Evolutionary conservation across 2,329 filamentous ascomycete species (phyloP), one percentile per base, ranked within the genome.

Genomic region (Ceratocystis huliohia): DNA sequence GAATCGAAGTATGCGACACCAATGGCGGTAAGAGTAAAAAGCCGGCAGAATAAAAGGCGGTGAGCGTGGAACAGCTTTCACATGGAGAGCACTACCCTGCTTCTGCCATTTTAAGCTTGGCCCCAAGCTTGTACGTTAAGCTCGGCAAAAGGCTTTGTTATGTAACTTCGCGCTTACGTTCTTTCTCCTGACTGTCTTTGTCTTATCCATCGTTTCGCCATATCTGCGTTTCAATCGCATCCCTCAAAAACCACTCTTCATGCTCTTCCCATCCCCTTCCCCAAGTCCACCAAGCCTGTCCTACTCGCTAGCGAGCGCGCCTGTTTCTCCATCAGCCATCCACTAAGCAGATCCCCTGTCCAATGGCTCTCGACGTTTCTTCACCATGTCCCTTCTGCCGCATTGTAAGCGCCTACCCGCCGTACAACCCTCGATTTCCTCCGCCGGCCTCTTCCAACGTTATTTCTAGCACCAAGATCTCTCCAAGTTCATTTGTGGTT

Each of bases 401-500:
- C 69, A 88, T 88, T 71, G 76, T 80, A 28, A 69, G 73, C 33
- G 71, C 76, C 66, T 85, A 82, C 72, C 69, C 75, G 0, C 76
- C 82, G 1, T 82, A 78, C 74, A 71, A 78, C 65, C 78, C 80
- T 2, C 63, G 72, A 33, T 48, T 70, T 1, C 81, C 82, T 0
- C 81, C 81, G 0, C 63, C 74, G 1, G 72, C 73, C 56, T 69
- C 72, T 57, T 72, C 66, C n/a, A 48, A 63, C 7, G 6, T 37
- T 20, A 37, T 77, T 68, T 73, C 69, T 68, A 75, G 73, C 1
- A 72, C 69, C 17, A 69, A 70, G 7, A 76, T 77, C 7, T 71
- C 73, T 1, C 79, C 81, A 1, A 70, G 79, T 10, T 78, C 83
- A 20, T 86, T 84, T 72, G 73, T 96, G 37, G 82, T 96, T 41